Conservation (phyloP, 2,329 filamentous ascomycete genomes). For the Fusarium sp. region DNA sequence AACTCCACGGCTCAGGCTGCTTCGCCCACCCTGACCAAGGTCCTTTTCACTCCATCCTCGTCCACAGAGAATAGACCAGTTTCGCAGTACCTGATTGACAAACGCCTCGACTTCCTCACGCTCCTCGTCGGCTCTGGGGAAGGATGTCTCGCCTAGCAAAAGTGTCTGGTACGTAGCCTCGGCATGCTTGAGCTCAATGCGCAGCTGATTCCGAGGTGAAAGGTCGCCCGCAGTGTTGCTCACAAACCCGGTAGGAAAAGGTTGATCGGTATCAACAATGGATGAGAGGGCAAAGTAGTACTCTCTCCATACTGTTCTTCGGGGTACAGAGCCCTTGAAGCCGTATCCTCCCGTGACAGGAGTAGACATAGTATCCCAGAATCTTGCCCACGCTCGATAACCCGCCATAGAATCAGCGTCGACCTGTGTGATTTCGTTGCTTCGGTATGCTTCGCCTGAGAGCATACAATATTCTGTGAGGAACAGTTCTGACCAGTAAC, state of each 20-base stretch:
- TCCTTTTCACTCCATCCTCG: slow-evolving; percentile 83
- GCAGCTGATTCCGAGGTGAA: slow-evolving; percentile 70
- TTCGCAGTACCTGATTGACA: slow-evolving; percentile 79
- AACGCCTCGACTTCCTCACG: slow-evolving; percentile 85
- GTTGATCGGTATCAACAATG: slow-evolving; percentile 74
- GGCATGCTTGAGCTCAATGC: slow-evolving; percentile 79
- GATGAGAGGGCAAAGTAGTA: slow-evolving; percentile 84
- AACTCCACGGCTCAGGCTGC: slow-evolving; percentile 76
- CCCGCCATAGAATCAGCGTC: slow-evolving; percentile 64
- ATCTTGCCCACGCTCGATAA: slow-evolving; percentile 74
- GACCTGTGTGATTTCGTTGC: slow-evolving; percentile 58
- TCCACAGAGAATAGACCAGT: slow-evolving; percentile 86
- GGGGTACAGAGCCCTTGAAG: slow-evolving; percentile 66
- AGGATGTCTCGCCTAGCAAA: slow-evolving; percentile 80
- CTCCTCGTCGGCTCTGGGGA: slow-evolving; percentile 83
- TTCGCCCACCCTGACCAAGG: slow-evolving; percentile 82
- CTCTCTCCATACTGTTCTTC: slow-evolving; percentile 80
- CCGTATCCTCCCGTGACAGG: slow-evolving; percentile 63
- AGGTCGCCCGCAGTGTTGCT: slow-evolving; percentile 55
- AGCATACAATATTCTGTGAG: slow-evolving; percentile 80
- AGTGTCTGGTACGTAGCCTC: slow-evolving; percentile 83
- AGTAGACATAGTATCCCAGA: slow-evolving; percentile 67
- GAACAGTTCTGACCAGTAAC: slow-evolving; percentile 81
- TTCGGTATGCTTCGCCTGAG: slow-evolving; percentile 66
- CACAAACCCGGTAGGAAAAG: slow-evolving; percentile 64